Percentiles rank a stretch among this genome's conserved stretches.
Conservation (phyloP, 441 rosid genomes). For the Populus trichocarpa region DNA sequence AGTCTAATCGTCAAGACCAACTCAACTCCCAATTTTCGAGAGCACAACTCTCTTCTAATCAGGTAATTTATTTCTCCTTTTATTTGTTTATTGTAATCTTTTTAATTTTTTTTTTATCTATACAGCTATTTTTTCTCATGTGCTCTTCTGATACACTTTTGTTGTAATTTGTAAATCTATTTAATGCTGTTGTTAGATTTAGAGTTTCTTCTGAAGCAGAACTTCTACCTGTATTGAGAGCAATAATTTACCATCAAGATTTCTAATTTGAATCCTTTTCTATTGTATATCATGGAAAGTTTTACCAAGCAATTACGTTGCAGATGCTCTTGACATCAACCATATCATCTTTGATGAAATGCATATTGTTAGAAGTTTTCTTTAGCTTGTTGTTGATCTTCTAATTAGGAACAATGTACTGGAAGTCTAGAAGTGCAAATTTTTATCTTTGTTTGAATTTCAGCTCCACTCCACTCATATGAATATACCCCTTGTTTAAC, state of each 20-base stretch:
- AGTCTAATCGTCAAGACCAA: slow-evolving; percentile 60
- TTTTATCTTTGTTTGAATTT: background rate
- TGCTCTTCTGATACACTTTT: background rate
- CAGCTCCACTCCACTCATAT: background rate
- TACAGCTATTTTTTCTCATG: background rate
- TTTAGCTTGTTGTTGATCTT: background rate
- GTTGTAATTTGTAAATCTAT: background rate
- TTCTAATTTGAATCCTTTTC: background rate
- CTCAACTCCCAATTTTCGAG: slow-evolving; percentile 42
- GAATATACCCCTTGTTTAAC: background rate
- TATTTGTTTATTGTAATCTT: background rate
- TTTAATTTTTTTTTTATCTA: background rate
- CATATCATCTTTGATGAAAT: background rate
- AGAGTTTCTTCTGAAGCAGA: background rate
- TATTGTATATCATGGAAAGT: background rate
- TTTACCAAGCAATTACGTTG: background rate
- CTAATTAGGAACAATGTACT: background rate
- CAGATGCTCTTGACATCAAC: background rate
- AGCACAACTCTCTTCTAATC: slow-evolving; percentile 44
- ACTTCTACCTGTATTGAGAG: background rate
- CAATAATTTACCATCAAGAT: background rate
- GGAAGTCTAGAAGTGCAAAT: background rate
- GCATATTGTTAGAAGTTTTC: background rate
- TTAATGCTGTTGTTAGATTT: background rate
- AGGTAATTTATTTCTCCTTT: slow-evolving; percentile 36